These are phyloP conservation scores for Didymella exigua DNA, from an alignment of 2,329 filamentous ascomycete species.

Conservation along the genomic window DNA sequence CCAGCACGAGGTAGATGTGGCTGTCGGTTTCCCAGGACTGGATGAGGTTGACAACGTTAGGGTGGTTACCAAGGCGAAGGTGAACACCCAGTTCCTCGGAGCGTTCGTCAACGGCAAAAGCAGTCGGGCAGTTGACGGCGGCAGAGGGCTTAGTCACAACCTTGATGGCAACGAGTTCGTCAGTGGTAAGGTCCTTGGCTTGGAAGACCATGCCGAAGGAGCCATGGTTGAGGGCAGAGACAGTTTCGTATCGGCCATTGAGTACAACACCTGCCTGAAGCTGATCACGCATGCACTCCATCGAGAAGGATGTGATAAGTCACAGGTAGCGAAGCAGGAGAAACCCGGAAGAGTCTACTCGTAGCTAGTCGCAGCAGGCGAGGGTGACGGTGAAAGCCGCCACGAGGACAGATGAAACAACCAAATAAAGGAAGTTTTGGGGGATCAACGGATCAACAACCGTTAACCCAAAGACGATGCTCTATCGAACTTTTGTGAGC, in stretches of 20 bases:
- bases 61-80: slow-evolving; percentile 75
- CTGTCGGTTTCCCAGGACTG: slow-evolving; percentile 90
- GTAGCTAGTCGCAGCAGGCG: slow-evolving; percentile 36
- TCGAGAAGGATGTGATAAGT: slow-evolving; percentile 43
- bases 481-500: slow-evolving; percentile 48
- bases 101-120: slow-evolving; percentile 78
- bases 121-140: slow-evolving; percentile 62
- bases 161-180: slow-evolving; percentile 89
- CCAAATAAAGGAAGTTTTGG: slow-evolving; percentile 37
- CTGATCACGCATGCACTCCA: slow-evolving; percentile 87
- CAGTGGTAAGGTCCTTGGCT: slow-evolving; percentile 78
- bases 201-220: slow-evolving; percentile 99
- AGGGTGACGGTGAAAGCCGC: slow-evolving; percentile 22
- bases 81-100: slow-evolving; percentile 84
- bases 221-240: slow-evolving; percentile 95
- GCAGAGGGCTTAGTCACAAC: slow-evolving; percentile 85
- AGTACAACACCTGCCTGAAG: slow-evolving; percentile 81
- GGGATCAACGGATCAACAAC: slow-evolving; percentile 43
- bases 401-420: slow-evolving; percentile 31
- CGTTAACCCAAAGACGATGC: slow-evolving; percentile 44
- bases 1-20: slow-evolving; percentile 89
- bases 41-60: slow-evolving; percentile 92
- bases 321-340: slow-evolving; percentile 33
- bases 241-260: slow-evolving; percentile 85
- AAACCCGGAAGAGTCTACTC: slow-evolving; percentile 43